Percentiles rank a stretch among this genome's conserved stretches.
phyloP scores from a whole-genome alignment of 2,329 filamentous ascomycete species.

The Tetracladium maxilliforme region DNA sequence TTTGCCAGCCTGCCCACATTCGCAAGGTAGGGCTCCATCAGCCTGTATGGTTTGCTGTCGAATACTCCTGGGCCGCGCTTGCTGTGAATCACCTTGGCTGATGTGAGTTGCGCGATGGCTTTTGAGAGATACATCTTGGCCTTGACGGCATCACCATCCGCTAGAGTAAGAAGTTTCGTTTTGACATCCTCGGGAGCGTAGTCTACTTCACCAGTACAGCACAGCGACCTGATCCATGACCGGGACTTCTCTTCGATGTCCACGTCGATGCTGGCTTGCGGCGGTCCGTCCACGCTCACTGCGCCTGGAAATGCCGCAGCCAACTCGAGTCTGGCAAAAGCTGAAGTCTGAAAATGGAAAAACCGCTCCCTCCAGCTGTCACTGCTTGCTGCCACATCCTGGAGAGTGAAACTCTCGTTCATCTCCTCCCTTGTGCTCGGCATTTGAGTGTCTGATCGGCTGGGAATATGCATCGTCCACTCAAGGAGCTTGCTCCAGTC shows the following conservation, averaged over 20 bases:
- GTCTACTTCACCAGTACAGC: constrained; percentile 31
- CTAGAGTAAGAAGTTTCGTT: constrained; percentile 35
- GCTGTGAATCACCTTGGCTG: constrained; percentile 29
- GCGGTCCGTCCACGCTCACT: constrained; percentile 11
- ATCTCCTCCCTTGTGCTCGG: constrained; percentile 30
- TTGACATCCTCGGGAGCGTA: constrained; percentile 33
- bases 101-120: constrained; percentile 9
- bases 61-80: constrained; percentile 41
- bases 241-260: constrained; percentile 26
- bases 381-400: constrained; percentile 19
- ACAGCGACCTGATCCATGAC: constrained; percentile 46
- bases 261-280: constrained; percentile 9
- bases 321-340: constrained; percentile 42
- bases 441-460: constrained; percentile 29
- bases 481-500: constrained; percentile 53
- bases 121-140: constrained; percentile 6
- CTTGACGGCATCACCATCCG: constrained; percentile 1
- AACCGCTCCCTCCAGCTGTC: constrained; percentile 40
- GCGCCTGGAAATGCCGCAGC: constrained; percentile 21
- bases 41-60: constrained; percentile 44
- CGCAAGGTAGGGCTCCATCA: constrained; percentile 42
- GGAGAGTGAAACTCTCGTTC: constrained; percentile 19
- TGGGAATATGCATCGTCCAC: constrained; percentile 43
- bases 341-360: constrained; percentile 35
- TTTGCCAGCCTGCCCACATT: constrained; percentile 40